Evolutionary conservation across 2,329 filamentous ascomycete genomes (phyloP).

Genomic region (Karstenula rhodostoma): DNA sequence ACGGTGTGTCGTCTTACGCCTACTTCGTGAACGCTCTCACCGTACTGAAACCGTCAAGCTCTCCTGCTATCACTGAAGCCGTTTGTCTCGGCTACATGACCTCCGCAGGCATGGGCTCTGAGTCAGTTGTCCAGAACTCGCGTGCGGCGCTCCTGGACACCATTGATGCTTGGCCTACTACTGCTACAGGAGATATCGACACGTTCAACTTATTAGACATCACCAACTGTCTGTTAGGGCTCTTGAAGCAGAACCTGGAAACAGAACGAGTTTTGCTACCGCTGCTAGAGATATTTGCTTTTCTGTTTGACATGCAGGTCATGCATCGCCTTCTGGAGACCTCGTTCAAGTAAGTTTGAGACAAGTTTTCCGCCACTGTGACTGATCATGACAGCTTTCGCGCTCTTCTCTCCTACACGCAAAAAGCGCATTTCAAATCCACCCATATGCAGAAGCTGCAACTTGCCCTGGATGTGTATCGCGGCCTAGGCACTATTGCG

Average conservation of each 20-base stretch:
- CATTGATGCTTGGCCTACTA: slow-evolving; percentile 38
- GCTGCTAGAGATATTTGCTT: slow-evolving; percentile 77
- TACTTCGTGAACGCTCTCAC: slow-evolving; percentile 67
- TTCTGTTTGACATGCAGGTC: slow-evolving; percentile 65
- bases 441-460: slow-evolving; percentile 83
- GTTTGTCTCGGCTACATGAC: slow-evolving; percentile 74
- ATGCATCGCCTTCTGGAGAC: slow-evolving; percentile 49
- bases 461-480: slow-evolving; percentile 82
- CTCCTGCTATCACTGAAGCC: slow-evolving; percentile 36
- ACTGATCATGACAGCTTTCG: slow-evolving; percentile 54
- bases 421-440: slow-evolving; percentile 83
- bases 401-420: slow-evolving; percentile 72
- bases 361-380: neutral
- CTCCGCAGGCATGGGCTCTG: slow-evolving; percentile 79
- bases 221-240: slow-evolving; percentile 33
- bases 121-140: slow-evolving; percentile 75
- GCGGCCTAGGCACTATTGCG: slow-evolving; percentile 67
- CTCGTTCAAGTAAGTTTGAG: slow-evolving; percentile 62
- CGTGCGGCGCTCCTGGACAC: slow-evolving; percentile 68
- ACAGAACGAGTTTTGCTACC: slow-evolving; percentile 78
- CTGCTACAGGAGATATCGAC: neutral
- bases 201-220: slow-evolving; percentile 37
- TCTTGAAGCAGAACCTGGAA: slow-evolving; percentile 41
- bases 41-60: slow-evolving; percentile 23
- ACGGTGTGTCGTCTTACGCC: slow-evolving; percentile 63